phyloP scores from a whole-genome alignment of 2,329 filamentous ascomycete genomes.

The Colletotrichum viniferum region DNA sequence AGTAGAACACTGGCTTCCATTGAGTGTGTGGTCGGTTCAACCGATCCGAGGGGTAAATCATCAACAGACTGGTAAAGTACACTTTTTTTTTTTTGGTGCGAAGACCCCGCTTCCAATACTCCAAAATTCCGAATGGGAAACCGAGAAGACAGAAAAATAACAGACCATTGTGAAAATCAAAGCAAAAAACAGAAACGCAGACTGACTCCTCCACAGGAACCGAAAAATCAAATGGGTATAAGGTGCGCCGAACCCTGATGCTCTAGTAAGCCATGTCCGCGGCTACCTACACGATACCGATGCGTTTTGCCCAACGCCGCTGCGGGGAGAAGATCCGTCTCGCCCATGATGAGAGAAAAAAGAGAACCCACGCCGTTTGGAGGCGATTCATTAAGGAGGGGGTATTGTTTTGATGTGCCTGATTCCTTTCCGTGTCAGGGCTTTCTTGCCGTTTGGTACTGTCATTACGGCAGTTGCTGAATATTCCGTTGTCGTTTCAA shows the following conservation, averaged over 20 bases:
- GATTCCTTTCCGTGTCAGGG: neutral
- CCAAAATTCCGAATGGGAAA: neutral
- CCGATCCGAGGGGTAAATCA: neutral
- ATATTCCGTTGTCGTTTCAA: neutral
- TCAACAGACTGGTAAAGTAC: neutral
- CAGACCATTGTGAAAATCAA: neutral
- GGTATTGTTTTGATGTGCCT: neutral
- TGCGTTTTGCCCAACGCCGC: neutral
- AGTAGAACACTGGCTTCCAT: neutral
- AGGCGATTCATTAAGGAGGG: neutral
- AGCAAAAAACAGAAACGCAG: neutral
- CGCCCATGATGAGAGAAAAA: neutral
- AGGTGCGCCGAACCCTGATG: neutral
- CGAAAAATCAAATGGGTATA: slow-evolving; percentile 20
- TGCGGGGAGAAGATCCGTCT: neutral
- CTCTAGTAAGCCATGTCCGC: slow-evolving; percentile 3
- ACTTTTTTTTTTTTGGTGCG: neutral
- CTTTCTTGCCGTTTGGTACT: neutral
- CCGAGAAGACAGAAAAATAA: neutral
- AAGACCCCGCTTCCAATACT: neutral
- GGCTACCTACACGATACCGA: neutral
- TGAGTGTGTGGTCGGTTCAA: neutral
- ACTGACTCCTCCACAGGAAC: neutral
- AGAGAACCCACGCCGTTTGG: neutral
- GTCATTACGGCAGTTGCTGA: neutral